Evolutionary conservation across 2,329 filamentous ascomycete genomes (phyloP), one percentile per base, ranked within the genome.

Genomic region (Fonsecaea nubica): DNA sequence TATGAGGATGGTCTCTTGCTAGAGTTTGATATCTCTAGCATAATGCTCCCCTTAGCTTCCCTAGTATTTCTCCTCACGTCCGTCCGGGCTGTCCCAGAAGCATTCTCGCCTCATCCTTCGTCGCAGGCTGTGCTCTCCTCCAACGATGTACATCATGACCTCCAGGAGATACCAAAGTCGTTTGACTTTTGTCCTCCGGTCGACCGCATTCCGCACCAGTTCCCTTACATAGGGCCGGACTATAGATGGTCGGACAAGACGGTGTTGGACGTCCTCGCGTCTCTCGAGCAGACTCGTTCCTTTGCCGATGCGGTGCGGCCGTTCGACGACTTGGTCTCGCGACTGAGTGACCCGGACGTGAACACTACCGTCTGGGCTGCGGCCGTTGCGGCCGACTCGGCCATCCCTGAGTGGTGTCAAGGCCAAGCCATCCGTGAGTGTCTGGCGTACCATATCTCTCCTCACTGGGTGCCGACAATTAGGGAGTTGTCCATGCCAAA

Each of bases 381-480:
- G 13, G 53, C 53, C 53, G 32, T 3, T 25, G 25, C 25, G 25
- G 25, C 25, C 25, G 25, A 36, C 53, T 9, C 12, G 25, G 15
- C 25, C 25, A 15, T 35, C 9, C 25, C 32, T 0, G 13, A 7
- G 5, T 12, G 25, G 4, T 35, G 1, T 32, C 25, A 56, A 33
- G 5, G 53, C 18, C 25, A 30, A 9, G 32, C 53, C 4, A 15
- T 56, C 8, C 32, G 36, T 25, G 53, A 25, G 5, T 56, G 53
- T 9, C 53, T 56, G 12, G 25, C 32, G 32, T 36, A 56, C n/a
- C 53, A 56, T n/a, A 56, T 56, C 32, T 56, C 53, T 12, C 53
- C 53, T 9, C 53, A 56, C 32, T 56, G 53, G 53, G 53, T 56
- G n/a, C 53, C 53, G 32, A 56, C 53, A 30, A 56, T 56, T 6